phyloP scores from a whole-genome alignment of 2,329 filamentous ascomycete species.

The Rhexocercosporidium sp. region DNA sequence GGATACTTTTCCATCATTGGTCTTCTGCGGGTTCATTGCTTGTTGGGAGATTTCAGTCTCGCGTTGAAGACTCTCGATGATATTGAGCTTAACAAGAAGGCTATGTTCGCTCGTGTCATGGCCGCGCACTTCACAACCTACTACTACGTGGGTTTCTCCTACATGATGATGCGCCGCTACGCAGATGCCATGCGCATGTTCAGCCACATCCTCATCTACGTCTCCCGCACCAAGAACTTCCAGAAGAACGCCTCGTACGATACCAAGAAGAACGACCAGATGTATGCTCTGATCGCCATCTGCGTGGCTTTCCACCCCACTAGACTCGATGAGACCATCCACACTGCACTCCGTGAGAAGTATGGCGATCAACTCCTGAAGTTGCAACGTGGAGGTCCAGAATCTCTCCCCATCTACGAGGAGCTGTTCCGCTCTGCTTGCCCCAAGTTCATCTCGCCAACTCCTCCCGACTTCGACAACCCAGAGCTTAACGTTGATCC shows the following conservation, averaged over 20 bases:
- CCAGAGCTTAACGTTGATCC: conserved; percentile 95
- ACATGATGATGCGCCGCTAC: conserved; percentile 99
- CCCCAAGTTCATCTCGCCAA: conserved; percentile 99
- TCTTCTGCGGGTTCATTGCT: conserved; percentile 91
- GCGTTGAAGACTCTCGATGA: conserved; percentile 98
- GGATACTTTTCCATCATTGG: conserved; percentile 99
- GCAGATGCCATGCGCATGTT: conserved; percentile 99
- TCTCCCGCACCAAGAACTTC: conserved; percentile 99
- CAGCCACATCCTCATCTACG: conserved; percentile 99
- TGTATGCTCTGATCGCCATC: conserved; percentile 98
- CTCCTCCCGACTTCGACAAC: conserved; percentile 97
- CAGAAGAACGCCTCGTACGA: conserved; percentile 99
- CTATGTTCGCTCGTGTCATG: conserved; percentile 99
- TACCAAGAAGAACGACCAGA: conserved; percentile 99
- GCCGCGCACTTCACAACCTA: conserved; percentile 99
- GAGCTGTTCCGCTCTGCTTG: conserved; percentile 97
- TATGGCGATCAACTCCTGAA: conserved; percentile 98
- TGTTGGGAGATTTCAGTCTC: conserved; percentile 96
- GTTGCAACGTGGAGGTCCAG: conserved; percentile 94
- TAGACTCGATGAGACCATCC: conserved; percentile 96
- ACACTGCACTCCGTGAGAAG: conserved; percentile 97
- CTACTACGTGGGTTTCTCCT: conserved; percentile 99
- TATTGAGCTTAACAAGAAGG: conserved; percentile 99
- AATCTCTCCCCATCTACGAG: conserved; percentile 95
- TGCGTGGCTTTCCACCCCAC: conserved; percentile 98